phyloP scores from a whole-genome alignment of 148 eudicot genomes.

The Rhododendron kiyosumense region DNA sequence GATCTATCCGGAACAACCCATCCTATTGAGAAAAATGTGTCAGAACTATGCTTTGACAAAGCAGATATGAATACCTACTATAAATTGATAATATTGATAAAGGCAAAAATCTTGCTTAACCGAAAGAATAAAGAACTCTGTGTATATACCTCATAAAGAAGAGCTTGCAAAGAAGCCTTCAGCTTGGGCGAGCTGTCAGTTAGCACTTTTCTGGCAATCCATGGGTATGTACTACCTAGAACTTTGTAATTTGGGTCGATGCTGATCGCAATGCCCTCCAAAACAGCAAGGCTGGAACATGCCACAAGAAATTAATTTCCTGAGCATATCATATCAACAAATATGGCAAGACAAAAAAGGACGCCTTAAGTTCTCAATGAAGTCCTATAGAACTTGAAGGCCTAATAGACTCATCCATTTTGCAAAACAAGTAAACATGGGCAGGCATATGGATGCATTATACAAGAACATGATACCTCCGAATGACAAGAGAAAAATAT shows the following conservation, averaged over 20 bases:
- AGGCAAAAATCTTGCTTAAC: background rate
- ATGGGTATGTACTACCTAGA: conserved; percentile 92
- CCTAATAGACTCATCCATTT: background rate
- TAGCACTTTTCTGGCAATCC: conserved; percentile 89
- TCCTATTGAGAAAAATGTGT: conserved; percentile 38
- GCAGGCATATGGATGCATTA: background rate
- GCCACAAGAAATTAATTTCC: background rate
- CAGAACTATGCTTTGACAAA: conserved; percentile 5
- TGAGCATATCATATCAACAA: conserved; percentile 1
- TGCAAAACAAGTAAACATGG: background rate
- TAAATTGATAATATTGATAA: background rate
- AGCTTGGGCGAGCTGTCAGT: conserved; percentile 78
- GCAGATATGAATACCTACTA: background rate
- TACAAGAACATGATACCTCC: conserved; percentile 49
- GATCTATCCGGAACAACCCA: conserved; percentile 82
- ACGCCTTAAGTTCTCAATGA: background rate
- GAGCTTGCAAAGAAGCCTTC: conserved; percentile 58
- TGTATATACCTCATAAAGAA: conserved; percentile 77
- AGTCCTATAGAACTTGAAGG: background rate
- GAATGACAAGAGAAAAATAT: conserved; percentile 83
- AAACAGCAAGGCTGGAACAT: conserved; percentile 74
- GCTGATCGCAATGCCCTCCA: conserved; percentile 90
- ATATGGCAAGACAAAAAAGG: background rate
- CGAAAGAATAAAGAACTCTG: background rate
- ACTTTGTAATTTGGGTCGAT: conserved; percentile 85